Evolutionary conservation across 1,284 basidiomycete genomes (phyloP).

Genomic region (Taiwanofungus camphoratus): DNA sequence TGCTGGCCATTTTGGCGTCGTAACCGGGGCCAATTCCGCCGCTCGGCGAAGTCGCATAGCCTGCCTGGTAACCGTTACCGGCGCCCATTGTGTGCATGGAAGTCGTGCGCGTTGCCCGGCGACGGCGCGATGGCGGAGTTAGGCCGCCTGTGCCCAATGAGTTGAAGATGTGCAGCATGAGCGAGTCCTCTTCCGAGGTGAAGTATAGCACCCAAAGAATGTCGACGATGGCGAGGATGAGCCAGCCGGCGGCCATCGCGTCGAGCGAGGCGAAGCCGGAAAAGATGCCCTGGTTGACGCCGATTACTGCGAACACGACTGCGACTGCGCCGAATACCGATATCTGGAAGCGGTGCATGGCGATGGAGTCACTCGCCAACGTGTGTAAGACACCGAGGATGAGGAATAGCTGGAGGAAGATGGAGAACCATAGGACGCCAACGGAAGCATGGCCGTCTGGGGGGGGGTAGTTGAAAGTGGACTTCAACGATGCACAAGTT

Average conservation of each 20-base stretch:
- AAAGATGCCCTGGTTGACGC: constrained; percentile 67
- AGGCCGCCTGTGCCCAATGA: constrained; percentile 82
- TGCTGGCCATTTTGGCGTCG: constrained; percentile 52
- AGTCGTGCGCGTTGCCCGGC: constrained; percentile 46
- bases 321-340: constrained; percentile 82
- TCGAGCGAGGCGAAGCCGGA: constrained; percentile 46
- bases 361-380: constrained; percentile 79
- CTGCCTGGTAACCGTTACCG: constrained; percentile 60
- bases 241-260: constrained; percentile 91
- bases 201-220: constrained; percentile 96
- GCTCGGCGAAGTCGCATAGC: constrained; percentile 27
- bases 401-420: constrained; percentile 81
- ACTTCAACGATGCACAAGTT: neutral
- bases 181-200: constrained; percentile 91
- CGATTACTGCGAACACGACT: constrained; percentile 83
- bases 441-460: constrained; percentile 43
- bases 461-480: constrained; percentile 7
- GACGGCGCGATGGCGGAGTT: constrained; percentile 69
- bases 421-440: constrained; percentile 86
- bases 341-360: constrained; percentile 84
- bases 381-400: constrained; percentile 79
- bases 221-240: constrained; percentile 86
- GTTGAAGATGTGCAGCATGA: constrained; percentile 80
- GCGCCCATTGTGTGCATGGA: constrained; percentile 59
- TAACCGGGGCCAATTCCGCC: constrained; percentile 55